Percentiles rank a stretch among this genome's conserved stretches.
phyloP scores from a whole-genome alignment of 306 rosid genomes.

The Adenanthera pavonina region DNA sequence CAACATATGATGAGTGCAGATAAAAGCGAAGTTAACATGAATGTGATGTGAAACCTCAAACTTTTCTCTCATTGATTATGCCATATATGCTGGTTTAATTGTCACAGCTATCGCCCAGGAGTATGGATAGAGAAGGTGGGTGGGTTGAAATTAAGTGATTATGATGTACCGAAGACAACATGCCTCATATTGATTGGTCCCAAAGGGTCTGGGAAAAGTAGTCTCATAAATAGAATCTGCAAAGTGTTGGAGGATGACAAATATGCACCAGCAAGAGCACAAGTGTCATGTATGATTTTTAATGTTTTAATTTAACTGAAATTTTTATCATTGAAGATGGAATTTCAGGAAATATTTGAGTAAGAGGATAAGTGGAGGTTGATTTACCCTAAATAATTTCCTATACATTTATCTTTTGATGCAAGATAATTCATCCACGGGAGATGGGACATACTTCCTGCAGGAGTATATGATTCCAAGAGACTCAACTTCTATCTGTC shows the following conservation, averaged over 20 bases:
- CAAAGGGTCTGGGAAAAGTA: slow-evolving; percentile 85
- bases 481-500: slow-evolving; percentile 65
- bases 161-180: slow-evolving; percentile 77
- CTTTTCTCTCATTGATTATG: slow-evolving; percentile 19
- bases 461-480: slow-evolving; percentile 83
- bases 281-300: slow-evolving; percentile 72
- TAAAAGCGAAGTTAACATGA: slow-evolving; percentile 10
- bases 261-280: slow-evolving; percentile 75
- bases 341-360: slow-evolving; percentile 29
- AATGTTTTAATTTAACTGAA: slow-evolving; percentile 9
- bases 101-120: slow-evolving; percentile 82
- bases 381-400: slow-evolving; percentile 6
- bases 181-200: slow-evolving; percentile 83
- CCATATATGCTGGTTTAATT: slow-evolving; percentile 36
- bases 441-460: slow-evolving; percentile 87
- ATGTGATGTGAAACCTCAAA: slow-evolving; percentile 31
- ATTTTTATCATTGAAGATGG: slow-evolving; percentile 26
- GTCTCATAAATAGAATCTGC: slow-evolving; percentile 84
- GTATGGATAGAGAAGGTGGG: slow-evolving; percentile 64
- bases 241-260: slow-evolving; percentile 70
- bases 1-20: slow-evolving; percentile 1
- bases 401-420: slow-evolving; percentile 25
- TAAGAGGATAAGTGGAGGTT: slow-evolving; percentile 6
- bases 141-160: slow-evolving; percentile 55
- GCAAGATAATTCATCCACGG: slow-evolving; percentile 66